These are phyloP conservation scores for Agaricus subrufescens DNA, from an alignment of 768 basidiomycete species.

Conservation along the genomic window DNA sequence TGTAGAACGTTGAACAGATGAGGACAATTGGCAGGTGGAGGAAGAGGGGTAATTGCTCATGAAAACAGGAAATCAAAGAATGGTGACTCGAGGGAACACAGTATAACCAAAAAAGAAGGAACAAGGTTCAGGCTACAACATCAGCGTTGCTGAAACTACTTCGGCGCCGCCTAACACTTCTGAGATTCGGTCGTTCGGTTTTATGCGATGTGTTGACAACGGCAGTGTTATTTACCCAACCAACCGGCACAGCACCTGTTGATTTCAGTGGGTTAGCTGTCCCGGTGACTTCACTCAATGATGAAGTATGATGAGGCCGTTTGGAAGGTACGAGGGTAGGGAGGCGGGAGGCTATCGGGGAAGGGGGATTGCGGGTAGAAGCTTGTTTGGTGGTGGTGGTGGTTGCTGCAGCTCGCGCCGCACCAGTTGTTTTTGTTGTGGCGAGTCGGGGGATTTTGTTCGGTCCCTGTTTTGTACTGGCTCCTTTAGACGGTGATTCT, in stretches of 20 bases:
- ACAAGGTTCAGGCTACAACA: slow-evolving; percentile 57
- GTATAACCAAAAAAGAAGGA: slow-evolving; percentile 6
- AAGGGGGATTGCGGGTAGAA: slow-evolving; percentile 41
- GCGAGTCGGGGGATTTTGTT: slow-evolving; percentile 71
- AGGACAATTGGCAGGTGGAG: slow-evolving; percentile 28
- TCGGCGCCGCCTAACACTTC: slow-evolving; percentile 68
- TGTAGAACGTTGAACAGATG: slow-evolving; percentile 9
- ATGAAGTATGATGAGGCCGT: slow-evolving; percentile 42
- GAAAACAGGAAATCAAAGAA: slow-evolving; percentile 15
- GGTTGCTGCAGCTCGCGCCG: slow-evolving; percentile 24
- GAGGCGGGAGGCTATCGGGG: slow-evolving; percentile 70
- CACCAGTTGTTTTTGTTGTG: slow-evolving; percentile 44
- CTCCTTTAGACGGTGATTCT: slow-evolving; percentile 38
- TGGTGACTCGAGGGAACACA: slow-evolving; percentile 4
- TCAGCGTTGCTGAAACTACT: slow-evolving; percentile 89
- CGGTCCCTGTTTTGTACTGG: slow-evolving; percentile 38
- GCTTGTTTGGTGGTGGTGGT: slow-evolving; percentile 23
- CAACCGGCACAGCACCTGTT: slow-evolving; percentile 36
- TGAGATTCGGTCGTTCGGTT: slow-evolving; percentile 67
- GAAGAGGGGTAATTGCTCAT: slow-evolving; percentile 25
- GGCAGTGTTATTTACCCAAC: slow-evolving; percentile 76
- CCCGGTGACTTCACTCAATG: slow-evolving; percentile 46
- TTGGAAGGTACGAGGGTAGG: slow-evolving; percentile 65
- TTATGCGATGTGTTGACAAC: slow-evolving; percentile 73
- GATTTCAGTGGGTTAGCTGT: slow-evolving; percentile 34